Evolutionary conservation across 2,329 filamentous ascomycete species (phyloP).

Genomic region (Aspergillaceae sp.): DNA sequence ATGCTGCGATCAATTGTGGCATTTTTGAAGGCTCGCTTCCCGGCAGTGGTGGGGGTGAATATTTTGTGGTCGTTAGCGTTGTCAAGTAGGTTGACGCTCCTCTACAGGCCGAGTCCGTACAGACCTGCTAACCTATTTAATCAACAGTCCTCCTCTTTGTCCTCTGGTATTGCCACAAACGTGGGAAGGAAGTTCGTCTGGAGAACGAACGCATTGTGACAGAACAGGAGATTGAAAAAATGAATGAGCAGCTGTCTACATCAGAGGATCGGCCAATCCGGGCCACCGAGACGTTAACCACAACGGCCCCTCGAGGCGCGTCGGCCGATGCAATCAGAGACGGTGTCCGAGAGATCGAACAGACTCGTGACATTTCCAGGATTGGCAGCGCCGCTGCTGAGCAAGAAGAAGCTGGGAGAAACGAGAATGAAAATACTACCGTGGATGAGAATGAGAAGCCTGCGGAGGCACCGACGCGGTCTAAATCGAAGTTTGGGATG

Average conservation of each 20-base stretch:
- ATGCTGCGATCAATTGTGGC: conserved; percentile 87
- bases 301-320: conserved; percentile 34
- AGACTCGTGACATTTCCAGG: conserved; percentile 21
- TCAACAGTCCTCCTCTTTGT: conserved; percentile 73
- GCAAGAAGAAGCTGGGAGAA: conserved; percentile 6
- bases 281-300: conserved; percentile 30
- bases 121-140: too few species aligned
- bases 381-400: background rate
- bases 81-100: conserved; percentile 55
- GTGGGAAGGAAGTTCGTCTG: conserved; percentile 75
- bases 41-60: conserved; percentile 83
- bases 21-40: conserved; percentile 78
- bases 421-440: conserved; percentile 1
- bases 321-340: conserved; percentile 31
- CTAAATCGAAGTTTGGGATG: conserved; percentile 23
- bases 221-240: conserved; percentile 34
- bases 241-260: conserved; percentile 29
- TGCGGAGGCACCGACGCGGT: conserved; percentile 17
- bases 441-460: conserved; percentile 2
- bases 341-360: conserved; percentile 32
- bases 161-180: conserved; percentile 97
- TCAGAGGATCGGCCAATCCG: conserved; percentile 15
- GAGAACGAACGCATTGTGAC: conserved; percentile 49
- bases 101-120: too few species aligned
- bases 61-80: conserved; percentile 82